A percentile compares a stretch with the other conserved stretches of the same genome.
Evolutionary conservation across 176 grass and related monocot genomes (phyloP).

Genomic region (Hordeum vulgare): DNA sequence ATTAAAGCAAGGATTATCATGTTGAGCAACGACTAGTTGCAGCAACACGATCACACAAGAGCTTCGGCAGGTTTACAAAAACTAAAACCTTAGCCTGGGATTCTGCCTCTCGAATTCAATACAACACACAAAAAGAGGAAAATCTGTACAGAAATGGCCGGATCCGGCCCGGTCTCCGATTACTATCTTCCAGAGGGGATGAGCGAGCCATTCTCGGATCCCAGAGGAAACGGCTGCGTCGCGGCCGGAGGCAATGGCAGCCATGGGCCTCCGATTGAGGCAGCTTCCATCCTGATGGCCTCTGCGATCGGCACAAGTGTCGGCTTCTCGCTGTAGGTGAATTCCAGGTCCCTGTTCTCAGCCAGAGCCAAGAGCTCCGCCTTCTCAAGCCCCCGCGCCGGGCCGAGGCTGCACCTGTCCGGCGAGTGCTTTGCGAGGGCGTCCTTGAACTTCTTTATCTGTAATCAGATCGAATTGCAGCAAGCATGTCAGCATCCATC

Average conservation of each 20-base stretch:
- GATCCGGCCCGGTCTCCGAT: neutral
- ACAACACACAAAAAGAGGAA: neutral
- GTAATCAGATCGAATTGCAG: neutral
- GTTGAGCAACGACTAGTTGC: neutral
- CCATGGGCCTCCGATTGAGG: constrained; percentile 14
- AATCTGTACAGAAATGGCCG: constrained; percentile 43
- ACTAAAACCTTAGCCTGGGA: constrained; percentile 34
- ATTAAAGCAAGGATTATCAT: constrained; percentile 16
- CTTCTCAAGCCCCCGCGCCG: constrained; percentile 65
- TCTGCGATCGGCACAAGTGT: constrained; percentile 7
- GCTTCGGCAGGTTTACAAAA: constrained; percentile 28
- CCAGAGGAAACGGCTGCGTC: neutral
- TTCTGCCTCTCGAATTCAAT: constrained; percentile 3
- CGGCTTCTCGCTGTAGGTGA: constrained; percentile 44
- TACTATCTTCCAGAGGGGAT: constrained; percentile 49
- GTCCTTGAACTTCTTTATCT: constrained; percentile 97
- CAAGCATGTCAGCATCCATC: neutral
- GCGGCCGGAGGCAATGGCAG: constrained; percentile 13
- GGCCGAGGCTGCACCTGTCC: constrained; percentile 77
- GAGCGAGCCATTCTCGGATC: constrained; percentile 27
- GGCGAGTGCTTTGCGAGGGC: constrained; percentile 71
- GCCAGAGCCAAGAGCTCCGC: constrained; percentile 70
- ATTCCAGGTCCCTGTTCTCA: constrained; percentile 67
- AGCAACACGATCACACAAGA: constrained; percentile 5
- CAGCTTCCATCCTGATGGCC: constrained; percentile 23